A percentile compares a stretch with the other conserved stretches of the same genome.
These are phyloP conservation scores for Agapanthus africanus DNA, from an alignment of 106 monocot genomes.

Conservation along the genomic window DNA sequence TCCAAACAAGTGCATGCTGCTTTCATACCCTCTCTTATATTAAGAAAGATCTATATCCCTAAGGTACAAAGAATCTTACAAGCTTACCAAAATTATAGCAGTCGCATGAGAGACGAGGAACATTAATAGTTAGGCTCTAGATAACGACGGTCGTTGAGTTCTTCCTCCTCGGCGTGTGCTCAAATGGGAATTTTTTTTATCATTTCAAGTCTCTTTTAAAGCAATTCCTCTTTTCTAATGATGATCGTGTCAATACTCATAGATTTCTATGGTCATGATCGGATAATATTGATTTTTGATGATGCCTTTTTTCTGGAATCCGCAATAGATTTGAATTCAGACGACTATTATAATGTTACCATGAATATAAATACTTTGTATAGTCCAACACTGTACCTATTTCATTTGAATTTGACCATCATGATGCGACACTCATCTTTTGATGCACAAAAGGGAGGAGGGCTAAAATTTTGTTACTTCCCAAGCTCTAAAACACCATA, in stretches of 20 bases:
- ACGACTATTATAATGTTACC: too few relatives aligned
- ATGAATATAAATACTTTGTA: not conserved
- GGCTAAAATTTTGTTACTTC: not conserved
- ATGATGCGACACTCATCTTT: slow-evolving; percentile 1
- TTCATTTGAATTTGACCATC: not conserved
- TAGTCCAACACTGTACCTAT: not conserved
- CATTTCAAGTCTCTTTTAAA: too few relatives aligned
- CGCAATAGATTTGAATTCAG: too few relatives aligned
- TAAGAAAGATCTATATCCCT: not conserved
- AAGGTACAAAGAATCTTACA: not conserved
- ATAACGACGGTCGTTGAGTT: not conserved
- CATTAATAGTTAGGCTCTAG: not conserved
- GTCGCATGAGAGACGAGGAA: too few relatives aligned
- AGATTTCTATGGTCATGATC: too few relatives aligned
- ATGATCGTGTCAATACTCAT: too few relatives aligned
- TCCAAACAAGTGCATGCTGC: not conserved
- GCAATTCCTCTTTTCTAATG: too few relatives aligned
- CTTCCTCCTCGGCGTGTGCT: not conserved
- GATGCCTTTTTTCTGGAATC: not conserved
- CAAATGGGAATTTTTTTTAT: not conserved
- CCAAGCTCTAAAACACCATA: not conserved
- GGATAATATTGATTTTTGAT: not conserved
- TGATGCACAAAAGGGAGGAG: not conserved
- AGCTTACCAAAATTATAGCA: not conserved
- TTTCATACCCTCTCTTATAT: not conserved